Evolutionary conservation across 2,329 filamentous ascomycete species (phyloP), one percentile per base, ranked within the genome.

Genomic region (Aureobasidium sp.): DNA sequence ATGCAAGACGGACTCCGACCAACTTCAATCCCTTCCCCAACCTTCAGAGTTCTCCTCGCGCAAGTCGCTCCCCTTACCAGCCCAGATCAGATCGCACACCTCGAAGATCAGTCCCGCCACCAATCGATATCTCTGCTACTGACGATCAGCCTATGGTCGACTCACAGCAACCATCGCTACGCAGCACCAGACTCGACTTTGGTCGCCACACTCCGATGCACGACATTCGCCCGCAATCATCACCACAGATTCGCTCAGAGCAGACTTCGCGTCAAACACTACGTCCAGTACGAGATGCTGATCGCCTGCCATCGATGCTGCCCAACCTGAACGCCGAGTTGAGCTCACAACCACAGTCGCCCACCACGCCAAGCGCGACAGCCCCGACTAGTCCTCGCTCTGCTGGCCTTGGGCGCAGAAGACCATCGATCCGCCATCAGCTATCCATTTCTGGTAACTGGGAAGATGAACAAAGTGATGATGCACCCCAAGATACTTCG

Each of bases 301-400:
- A 97, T 72, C 86, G 92, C 64, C 82, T 94, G 63, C 90, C 88
- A 51, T 94, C 89, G 59, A 95, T 94, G 87, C 80, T 87, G 48
- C 84, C 88, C 7, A 83, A 87, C 44, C 79, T 87, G 60, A 84
- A 88, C 65, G 80, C 83, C 12, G 87, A 88, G 59, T 77, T 92
- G 60, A 83, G 84, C 46, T 97, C 93, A n/a, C 92, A 96, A 72
- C 94, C 94, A 9, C 89, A 92, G 63, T 97, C 92, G 13, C 92
- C 92, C 0, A 94, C 90, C 7, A 96, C 92, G 0, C 92, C 92
- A 15, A 81, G 89, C 48, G 87, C 87, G 51, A 85, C 87, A 1
- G 79, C 86, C 29, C 76, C 80, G 55, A 71, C 69, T 34, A 78
- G 74, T 63, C 74, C 75, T 29, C 70, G 73, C 63, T 69, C 72